Evolutionary conservation across 2,329 filamentous ascomycete genomes (phyloP), one percentile per base, ranked within the genome.

Genomic region (Talaromyces sp.): DNA sequence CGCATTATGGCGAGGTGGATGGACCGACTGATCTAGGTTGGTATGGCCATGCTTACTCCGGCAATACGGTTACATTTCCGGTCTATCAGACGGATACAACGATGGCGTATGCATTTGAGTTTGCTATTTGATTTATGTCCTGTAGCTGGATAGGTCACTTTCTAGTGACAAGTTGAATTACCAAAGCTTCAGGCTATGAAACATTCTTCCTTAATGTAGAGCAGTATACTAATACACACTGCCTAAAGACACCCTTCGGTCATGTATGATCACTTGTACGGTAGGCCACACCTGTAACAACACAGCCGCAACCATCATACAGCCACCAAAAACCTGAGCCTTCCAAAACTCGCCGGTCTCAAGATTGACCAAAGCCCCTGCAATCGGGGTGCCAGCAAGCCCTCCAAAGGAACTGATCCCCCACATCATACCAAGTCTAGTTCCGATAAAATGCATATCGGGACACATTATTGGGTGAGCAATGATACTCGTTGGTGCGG

Each of bases 361-460:
- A 3, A 55, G 53, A 55, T 55, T 19, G 0, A 52, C 48, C 24
- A 52, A 29, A 6, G 70, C 66, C 1, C 72, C 72, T 0, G 70
- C 71, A 57, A 74, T 70, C 0, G 72, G 70, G 8, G 70, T 69
- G 1, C 70, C 71, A 5, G 67, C 67, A 32, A 74, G 57, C 3
- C 69, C 65, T 2, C 71, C 70, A 14, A 74, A 64, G 1, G 69
- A 71, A n/a, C 68, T 69, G 19, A 79, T 69, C 0, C 77, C 77
- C 64, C 85, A 86, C 6, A 79, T 75, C 79, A 84, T 83, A 0
- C 83, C 83, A 64, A 85, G 72, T 2, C 82, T 70, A 19, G 84
- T 83, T 0, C 85, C 85, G 24, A 85, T 75, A 48, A 84, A 75
- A 21, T 79, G 75, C 7, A 82, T 74, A 62, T 85, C 78, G 26